Conservation (phyloP, 2,329 filamentous ascomycete genomes). For the Didymella segeticola region DNA sequence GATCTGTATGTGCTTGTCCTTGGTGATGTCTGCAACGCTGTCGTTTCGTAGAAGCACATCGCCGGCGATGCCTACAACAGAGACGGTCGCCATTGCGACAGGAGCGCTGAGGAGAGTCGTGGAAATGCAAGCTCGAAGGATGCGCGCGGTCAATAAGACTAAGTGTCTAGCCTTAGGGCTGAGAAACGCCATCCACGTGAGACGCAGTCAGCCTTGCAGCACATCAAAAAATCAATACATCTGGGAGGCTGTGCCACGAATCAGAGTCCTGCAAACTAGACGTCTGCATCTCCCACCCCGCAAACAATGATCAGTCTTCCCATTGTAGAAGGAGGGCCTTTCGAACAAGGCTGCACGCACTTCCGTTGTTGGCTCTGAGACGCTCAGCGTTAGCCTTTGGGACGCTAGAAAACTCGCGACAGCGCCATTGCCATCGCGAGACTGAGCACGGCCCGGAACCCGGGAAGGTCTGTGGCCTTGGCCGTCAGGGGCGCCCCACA, state of each 20-base stretch:
- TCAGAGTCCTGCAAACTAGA: background rate
- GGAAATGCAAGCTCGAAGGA: slow-evolving; percentile 6
- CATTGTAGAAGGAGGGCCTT: slow-evolving; percentile 1
- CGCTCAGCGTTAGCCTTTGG: slow-evolving; percentile 7
- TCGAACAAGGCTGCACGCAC: background rate
- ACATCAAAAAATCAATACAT: slow-evolving; percentile 16
- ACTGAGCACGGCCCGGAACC: slow-evolving; percentile 16
- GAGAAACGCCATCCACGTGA: slow-evolving; percentile 17
- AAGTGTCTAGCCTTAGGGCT: slow-evolving; percentile 21
- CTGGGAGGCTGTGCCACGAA: slow-evolving; percentile 7
- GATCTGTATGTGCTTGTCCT: slow-evolving; percentile 16
- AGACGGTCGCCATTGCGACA: slow-evolving; percentile 16
- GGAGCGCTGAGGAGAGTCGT: slow-evolving; percentile 5
- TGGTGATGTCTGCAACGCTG: slow-evolving; percentile 7
- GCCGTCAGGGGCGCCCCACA: slow-evolving; percentile 18
- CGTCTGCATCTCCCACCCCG: slow-evolving; percentile 10
- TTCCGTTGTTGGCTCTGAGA: slow-evolving; percentile 4
- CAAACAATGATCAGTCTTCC: slow-evolving; percentile 2
- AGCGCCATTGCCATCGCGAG: slow-evolving; percentile 12
- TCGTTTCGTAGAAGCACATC: slow-evolving; percentile 17
- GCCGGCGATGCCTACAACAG: slow-evolving; percentile 17
- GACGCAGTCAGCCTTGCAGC: slow-evolving; percentile 21
- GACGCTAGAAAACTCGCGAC: slow-evolving; percentile 13
- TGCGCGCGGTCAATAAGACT: slow-evolving; percentile 16
- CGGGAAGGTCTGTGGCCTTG: slow-evolving; percentile 15